Conservation (phyloP, 192 early-diverging fungal species). For the Backusella luteola region DNA sequence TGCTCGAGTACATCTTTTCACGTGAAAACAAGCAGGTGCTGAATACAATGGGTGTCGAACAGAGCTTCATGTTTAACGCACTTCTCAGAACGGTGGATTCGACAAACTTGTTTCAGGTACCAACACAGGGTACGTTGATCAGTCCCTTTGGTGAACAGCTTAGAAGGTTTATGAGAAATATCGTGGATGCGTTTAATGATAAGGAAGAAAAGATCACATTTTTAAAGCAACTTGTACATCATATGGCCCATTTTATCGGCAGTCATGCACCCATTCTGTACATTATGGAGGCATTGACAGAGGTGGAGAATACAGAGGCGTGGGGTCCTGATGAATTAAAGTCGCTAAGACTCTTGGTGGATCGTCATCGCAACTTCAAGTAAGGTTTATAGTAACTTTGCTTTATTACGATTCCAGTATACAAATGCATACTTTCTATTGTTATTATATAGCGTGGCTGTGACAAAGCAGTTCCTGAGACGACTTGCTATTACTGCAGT, state of each 20-base stretch:
- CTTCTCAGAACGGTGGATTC: conserved; percentile 25
- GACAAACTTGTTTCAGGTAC: conserved; percentile 24
- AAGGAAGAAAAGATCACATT: conserved; percentile 22
- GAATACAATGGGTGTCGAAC: conserved; percentile 15
- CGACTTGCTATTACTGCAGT: conserved; percentile 18
- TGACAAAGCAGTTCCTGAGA: conserved; percentile 21
- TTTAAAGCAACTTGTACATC: conserved; percentile 31
- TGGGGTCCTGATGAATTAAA: conserved; percentile 37
- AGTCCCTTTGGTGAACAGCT: conserved; percentile 34
- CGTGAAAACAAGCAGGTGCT: conserved; percentile 12
- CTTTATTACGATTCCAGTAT: background rate
- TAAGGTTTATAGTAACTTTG: background rate
- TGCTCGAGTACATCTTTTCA: conserved; percentile 30
- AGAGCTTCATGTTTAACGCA: conserved; percentile 25
- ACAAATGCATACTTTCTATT: background rate
- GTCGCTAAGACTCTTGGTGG: conserved; percentile 27
- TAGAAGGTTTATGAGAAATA: conserved; percentile 17
- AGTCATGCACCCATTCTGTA: conserved; percentile 28
- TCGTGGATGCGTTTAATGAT: conserved; percentile 18
- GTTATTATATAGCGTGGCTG: conserved; percentile 11
- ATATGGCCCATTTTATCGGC: conserved; percentile 24
- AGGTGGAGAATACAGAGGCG: conserved; percentile 4
- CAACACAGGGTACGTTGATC: conserved; percentile 23
- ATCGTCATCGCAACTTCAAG: conserved; percentile 31
- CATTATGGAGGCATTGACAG: conserved; percentile 25